Evolutionary conservation across 163 green algal species (phyloP).

Genomic region (Scenedesmus sp.): DNA sequence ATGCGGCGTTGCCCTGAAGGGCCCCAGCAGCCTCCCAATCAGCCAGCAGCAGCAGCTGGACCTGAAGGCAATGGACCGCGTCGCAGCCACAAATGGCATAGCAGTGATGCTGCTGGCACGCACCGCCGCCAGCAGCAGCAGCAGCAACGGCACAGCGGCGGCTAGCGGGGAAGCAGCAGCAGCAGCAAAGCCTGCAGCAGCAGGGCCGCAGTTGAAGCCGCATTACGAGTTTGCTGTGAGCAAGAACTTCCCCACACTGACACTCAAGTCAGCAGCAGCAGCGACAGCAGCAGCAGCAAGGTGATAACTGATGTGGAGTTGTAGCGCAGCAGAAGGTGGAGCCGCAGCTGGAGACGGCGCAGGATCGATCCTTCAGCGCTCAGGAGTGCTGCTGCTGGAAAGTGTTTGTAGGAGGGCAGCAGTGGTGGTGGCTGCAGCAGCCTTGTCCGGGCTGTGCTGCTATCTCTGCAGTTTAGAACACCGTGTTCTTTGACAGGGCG

Average conservation of each 20-base stretch:
- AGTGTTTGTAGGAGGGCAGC: no score
- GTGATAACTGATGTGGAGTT: not conserved
- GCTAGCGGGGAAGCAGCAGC: not conserved
- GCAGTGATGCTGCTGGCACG: constrained; percentile 24
- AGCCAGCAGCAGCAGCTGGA: constrained; percentile 3
- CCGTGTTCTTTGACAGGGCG: no score
- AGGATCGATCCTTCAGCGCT: no score
- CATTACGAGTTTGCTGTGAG: constrained; percentile 20
- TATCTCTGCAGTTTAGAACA: no score
- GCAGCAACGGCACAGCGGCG: not conserved
- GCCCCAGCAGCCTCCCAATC: not conserved
- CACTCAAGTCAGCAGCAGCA: constrained; percentile 45
- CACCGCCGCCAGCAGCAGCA: constrained; percentile 12
- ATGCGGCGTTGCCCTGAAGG: not conserved
- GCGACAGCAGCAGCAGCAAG: constrained; percentile 32
- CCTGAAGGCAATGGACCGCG: not conserved
- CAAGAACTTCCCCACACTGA: constrained; percentile 30
- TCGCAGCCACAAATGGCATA: constrained; percentile 27
- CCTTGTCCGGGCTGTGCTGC: no score
- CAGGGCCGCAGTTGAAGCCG: not conserved
- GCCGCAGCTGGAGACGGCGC: no score
- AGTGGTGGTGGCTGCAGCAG: no score
- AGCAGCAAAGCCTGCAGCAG: constrained; percentile 2
- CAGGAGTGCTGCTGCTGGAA: no score
- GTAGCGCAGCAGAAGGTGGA: no score